These are phyloP conservation scores for Russula lepida DNA, from an alignment of 768 basidiomycete genomes.

Conservation along the genomic window DNA sequence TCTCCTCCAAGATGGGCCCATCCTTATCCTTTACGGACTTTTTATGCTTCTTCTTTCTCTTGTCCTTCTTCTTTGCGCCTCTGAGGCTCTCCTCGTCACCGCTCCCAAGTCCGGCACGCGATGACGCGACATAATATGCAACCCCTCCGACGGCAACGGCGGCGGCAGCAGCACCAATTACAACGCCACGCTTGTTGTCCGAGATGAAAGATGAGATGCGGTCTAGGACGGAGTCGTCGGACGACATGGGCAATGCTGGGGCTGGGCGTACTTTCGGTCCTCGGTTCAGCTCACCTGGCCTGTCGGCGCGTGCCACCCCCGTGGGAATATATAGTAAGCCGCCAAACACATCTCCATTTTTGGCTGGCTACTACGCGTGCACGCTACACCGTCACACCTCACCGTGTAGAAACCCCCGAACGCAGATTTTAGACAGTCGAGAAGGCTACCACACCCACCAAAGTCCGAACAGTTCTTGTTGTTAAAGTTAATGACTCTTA, in stretches of 20 bases:
- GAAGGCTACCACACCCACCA: too few species aligned
- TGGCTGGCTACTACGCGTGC: too few species aligned
- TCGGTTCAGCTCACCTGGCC: background rate
- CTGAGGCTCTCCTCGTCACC: slow-evolving; percentile 17
- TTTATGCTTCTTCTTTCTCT: slow-evolving; percentile 39
- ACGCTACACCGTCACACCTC: too few species aligned
- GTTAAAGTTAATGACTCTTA: too few species aligned
- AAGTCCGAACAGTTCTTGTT: too few species aligned
- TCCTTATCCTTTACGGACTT: slow-evolving; percentile 49
- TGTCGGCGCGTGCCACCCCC: background rate
- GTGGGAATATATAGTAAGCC: slow-evolving; percentile 11
- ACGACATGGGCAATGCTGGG: slow-evolving; percentile 24
- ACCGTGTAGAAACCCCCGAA: too few species aligned
- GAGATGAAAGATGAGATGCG: slow-evolving; percentile 61
- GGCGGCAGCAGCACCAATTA: slow-evolving; percentile 66
- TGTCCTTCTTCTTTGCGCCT: slow-evolving; percentile 41
- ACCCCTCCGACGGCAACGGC: slow-evolving; percentile 63
- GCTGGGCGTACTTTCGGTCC: background rate
- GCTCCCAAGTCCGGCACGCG: slow-evolving; percentile 30
- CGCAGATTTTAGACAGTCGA: too few species aligned
- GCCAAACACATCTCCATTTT: too few species aligned
- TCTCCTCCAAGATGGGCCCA: slow-evolving; percentile 77
- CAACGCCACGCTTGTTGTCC: slow-evolving; percentile 70
- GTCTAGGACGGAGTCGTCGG: slow-evolving; percentile 39
- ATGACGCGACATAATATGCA: slow-evolving; percentile 65